Conservation (phyloP, 2,329 filamentous ascomycete species). For the Trichoderma sp. region DNA sequence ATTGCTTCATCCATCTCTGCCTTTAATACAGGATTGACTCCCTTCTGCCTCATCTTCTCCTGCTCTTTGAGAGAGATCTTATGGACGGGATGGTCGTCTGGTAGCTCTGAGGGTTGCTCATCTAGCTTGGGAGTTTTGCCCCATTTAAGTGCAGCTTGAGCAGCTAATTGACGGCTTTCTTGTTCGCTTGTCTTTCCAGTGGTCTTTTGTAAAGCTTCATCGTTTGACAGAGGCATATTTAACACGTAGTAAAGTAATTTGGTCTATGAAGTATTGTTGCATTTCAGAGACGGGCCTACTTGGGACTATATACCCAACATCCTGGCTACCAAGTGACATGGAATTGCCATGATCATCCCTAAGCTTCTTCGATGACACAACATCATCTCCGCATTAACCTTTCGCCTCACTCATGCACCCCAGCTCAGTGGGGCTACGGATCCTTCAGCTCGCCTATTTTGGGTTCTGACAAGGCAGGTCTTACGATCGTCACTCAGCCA, state of each 20-base stretch:
- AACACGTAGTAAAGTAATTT: neutral
- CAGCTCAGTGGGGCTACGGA: neutral
- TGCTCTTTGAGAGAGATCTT: neutral
- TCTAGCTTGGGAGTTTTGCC: neutral
- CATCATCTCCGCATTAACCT: neutral
- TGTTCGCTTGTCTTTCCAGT: neutral
- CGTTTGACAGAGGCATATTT: neutral
- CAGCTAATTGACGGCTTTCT: neutral
- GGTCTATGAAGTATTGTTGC: neutral
- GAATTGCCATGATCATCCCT: neutral
- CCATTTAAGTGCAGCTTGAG: neutral
- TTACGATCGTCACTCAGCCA: slow-evolving; percentile 5
- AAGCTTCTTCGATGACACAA: neutral
- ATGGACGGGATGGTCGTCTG: neutral
- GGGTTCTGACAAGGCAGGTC: slow-evolving; percentile 1
- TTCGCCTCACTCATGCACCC: neutral
- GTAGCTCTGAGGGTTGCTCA: neutral
- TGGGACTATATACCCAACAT: neutral
- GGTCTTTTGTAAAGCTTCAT: neutral
- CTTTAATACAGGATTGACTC: slow-evolving; percentile 2
- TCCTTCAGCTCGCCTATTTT: slow-evolving; percentile 3
- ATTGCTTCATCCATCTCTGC: neutral
- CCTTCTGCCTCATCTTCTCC: neutral
- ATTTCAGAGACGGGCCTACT: neutral
- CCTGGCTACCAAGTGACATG: accelerated